These are phyloP conservation scores for Tetraselmis chui DNA, from an alignment of 139 green algal species.

Conservation along the genomic window DNA sequence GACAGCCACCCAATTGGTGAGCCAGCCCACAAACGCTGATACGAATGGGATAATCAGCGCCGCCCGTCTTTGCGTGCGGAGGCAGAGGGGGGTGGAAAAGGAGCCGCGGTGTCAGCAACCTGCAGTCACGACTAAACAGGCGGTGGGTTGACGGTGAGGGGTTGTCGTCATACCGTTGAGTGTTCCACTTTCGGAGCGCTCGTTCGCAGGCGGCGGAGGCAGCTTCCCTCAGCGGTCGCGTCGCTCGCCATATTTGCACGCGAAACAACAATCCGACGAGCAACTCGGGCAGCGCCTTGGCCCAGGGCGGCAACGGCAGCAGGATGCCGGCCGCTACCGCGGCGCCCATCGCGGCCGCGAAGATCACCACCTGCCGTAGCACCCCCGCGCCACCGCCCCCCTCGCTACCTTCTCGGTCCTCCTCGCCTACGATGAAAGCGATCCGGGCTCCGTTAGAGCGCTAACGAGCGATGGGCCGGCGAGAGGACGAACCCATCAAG, in stretches of 20 bases:
- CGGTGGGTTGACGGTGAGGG: too few relatives aligned
- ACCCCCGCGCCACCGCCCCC: neutral
- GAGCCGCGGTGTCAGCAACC: too few relatives aligned
- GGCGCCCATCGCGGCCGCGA: neutral
- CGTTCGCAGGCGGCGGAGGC: neutral
- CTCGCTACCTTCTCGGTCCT: too few relatives aligned
- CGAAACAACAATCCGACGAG: neutral
- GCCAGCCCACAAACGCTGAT: constrained; percentile 6
- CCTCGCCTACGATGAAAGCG: too few relatives aligned
- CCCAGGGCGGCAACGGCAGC: neutral
- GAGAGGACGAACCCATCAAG: too few relatives aligned
- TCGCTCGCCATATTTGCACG: neutral
- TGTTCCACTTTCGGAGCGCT: neutral
- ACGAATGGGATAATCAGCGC: constrained; percentile 4
- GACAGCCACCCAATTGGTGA: constrained; percentile 10
- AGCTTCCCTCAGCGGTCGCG: neutral
- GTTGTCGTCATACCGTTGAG: neutral
- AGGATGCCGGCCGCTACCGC: neutral
- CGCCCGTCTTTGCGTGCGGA: neutral
- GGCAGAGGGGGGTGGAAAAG: neutral
- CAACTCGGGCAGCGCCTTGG: neutral
- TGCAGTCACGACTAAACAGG: too few relatives aligned
- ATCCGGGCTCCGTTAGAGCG: too few relatives aligned
- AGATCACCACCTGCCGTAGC: neutral
- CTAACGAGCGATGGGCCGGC: too few relatives aligned